These are phyloP conservation scores for Auriscalpium orientale DNA, from an alignment of 768 basidiomycete genomes.

Conservation along the genomic window DNA sequence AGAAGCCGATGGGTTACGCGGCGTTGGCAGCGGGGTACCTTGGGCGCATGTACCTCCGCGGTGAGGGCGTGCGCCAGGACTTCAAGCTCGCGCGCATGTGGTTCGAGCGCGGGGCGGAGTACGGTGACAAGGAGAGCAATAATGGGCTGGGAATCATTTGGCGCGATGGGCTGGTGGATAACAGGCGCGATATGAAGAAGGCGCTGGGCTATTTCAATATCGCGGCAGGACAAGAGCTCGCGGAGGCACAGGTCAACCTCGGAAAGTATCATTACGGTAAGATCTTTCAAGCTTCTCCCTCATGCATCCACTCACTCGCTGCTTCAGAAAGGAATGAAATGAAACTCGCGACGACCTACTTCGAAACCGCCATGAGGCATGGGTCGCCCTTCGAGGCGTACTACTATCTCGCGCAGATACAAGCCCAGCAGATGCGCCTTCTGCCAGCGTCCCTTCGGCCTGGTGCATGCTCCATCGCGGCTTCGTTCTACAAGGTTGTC, in stretches of 20 bases:
- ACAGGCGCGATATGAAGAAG: conserved; percentile 54
- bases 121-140: conserved; percentile 80
- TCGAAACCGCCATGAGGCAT: conserved; percentile 77
- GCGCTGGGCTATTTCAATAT: conserved; percentile 61
- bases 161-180: conserved; percentile 75
- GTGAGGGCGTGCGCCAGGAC: conserved; percentile 84
- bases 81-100: conserved; percentile 77
- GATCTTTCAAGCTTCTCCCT: conserved; percentile 11
- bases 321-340: conserved; percentile 62
- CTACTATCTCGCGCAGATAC: conserved; percentile 85
- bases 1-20: conserved; percentile 42
- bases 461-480: conserved; percentile 82
- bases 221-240: conserved; percentile 82
- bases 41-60: conserved; percentile 89
- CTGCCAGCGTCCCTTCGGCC: conserved; percentile 43
- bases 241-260: conserved; percentile 88
- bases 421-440: conserved; percentile 49
- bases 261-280: conserved; percentile 72
- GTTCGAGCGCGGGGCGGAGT: conserved; percentile 81
- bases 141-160: conserved; percentile 91
- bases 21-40: conserved; percentile 81
- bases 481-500: conserved; percentile 90
- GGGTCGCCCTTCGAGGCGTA: conserved; percentile 94
- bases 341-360: conserved; percentile 56
- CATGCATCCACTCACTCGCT: conserved; percentile 3